Percentiles rank a stretch among this genome's conserved stretches.
Evolutionary conservation across 1,284 basidiomycete species (phyloP).

Genomic region (Phenoliferia sp.): DNA sequence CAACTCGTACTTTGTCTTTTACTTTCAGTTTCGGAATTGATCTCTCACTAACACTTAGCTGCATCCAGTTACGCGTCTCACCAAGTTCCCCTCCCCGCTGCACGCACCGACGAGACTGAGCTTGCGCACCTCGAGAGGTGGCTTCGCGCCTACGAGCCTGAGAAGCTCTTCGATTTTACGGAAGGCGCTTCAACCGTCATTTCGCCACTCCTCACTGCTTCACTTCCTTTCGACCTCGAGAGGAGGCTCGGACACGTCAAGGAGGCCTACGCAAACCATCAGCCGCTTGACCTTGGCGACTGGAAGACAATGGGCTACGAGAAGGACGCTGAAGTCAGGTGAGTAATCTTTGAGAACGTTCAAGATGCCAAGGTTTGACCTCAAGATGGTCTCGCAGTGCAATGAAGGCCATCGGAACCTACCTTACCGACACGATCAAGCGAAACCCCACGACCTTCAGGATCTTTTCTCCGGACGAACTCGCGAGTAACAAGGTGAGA

Average conservation of each 20-base stretch:
- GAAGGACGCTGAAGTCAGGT: constrained; percentile 55
- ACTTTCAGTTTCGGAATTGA: constrained; percentile 45
- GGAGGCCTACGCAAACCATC: constrained; percentile 61
- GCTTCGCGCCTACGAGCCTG: constrained; percentile 50
- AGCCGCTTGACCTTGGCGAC: constrained; percentile 57
- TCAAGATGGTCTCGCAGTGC: constrained; percentile 44
- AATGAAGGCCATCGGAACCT: constrained; percentile 67
- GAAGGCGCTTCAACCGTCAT: constrained; percentile 38
- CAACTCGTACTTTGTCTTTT: constrained; percentile 7
- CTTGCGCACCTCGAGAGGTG: constrained; percentile 61
- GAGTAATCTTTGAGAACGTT: neutral
- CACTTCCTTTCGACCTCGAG: constrained; percentile 53
- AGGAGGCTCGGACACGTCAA: constrained; percentile 62
- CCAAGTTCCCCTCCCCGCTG: constrained; percentile 72
- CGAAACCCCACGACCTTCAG: constrained; percentile 72
- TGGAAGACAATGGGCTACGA: constrained; percentile 57
- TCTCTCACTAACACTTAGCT: neutral
- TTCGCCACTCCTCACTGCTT: constrained; percentile 50
- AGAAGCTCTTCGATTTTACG: constrained; percentile 37
- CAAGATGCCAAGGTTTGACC: neutral
- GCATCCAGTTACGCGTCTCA: constrained; percentile 41
- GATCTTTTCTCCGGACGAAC: constrained; percentile 86
- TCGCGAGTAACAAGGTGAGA: constrained; percentile 69
- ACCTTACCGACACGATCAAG: constrained; percentile 47
- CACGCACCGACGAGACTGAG: constrained; percentile 60